Evolutionary conservation across 2,329 filamentous ascomycete species (phyloP), one percentile per base, ranked within the genome.

Genomic region (Emericellopsis atlantica): DNA sequence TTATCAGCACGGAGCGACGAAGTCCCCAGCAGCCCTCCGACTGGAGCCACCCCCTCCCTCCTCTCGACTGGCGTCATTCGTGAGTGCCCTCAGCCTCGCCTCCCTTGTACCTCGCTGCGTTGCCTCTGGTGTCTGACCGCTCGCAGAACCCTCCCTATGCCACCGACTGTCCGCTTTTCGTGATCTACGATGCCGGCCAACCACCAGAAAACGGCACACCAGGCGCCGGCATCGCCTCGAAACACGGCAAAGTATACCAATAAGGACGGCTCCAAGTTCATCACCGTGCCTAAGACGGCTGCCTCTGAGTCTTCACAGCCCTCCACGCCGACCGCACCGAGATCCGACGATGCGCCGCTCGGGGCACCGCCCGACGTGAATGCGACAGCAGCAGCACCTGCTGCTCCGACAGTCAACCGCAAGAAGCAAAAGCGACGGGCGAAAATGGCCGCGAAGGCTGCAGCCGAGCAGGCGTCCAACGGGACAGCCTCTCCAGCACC

Each of bases 361-460:
- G 51, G 46, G 49, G 32, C 40, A 15, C 14, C 24, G 12, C 32
- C 33, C 18, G 7, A 15, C 47, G 33, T 49, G 50, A 55, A 44
- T 45, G 44, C 44, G 44, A 50, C 37, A 40, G 44, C 44, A 54
- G 61, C 45, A 46, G 45, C 38, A 32, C 10, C 37, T 11, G 51
- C 60, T 37, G 63, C 67, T 36, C 67, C 67, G 36, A 55, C 69
- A 8, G 81, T 89, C 40, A 95, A 95, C 64, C 79, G 85, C 56
- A 95, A 95, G 71, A 96, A 95, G 69, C 84, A 92, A 61, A 95
- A 95, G 70, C 79, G 89, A 50, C 77, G 89, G 49, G 82, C 85
- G 56, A 95, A 95, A 62, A 84, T 83, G 29, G 83, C 85, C 26
- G 81, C 81, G 45, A 76, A 81, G 55, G 75, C 75, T 24, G 76